Conservation (phyloP, 176 grass and related monocot genomes). For the Bolboschoenus planiculmis region DNA sequence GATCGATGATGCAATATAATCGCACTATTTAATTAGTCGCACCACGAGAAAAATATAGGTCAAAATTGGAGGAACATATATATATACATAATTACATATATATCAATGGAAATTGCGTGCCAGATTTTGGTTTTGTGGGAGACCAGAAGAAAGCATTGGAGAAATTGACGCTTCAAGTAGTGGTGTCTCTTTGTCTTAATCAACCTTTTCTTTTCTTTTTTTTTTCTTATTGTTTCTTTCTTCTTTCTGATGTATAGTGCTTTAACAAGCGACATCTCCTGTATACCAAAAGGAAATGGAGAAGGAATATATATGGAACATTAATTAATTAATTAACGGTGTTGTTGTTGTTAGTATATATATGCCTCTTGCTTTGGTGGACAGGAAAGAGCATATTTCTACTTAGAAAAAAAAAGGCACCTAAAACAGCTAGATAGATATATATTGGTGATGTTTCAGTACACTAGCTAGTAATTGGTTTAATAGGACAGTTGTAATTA, state of each 20-base stretch:
- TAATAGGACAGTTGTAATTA: too few relatives aligned
- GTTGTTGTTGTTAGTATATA: not conserved
- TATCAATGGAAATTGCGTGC: constrained; percentile 10
- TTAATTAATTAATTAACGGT: not conserved
- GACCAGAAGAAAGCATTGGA: not conserved
- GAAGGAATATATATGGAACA: not conserved
- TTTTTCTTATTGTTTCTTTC: not conserved
- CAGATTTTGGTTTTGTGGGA: constrained; percentile 23
- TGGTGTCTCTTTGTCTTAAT: constrained; percentile 13
- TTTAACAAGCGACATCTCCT: not conserved
- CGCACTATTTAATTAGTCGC: not conserved
- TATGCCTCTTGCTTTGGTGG: not conserved
- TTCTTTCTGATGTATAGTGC: not conserved
- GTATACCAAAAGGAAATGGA: not conserved
- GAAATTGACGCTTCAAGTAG: constrained; percentile 15
- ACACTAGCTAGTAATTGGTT: too few relatives aligned
- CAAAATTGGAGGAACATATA: constrained; percentile 16
- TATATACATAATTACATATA: too few relatives aligned
- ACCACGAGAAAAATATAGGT: constrained; percentile 5
- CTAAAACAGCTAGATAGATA: not conserved
- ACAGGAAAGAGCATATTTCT: not conserved
- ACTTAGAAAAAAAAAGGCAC: not conserved
- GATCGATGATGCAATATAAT: constrained; percentile 7
- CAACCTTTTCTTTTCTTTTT: not conserved
- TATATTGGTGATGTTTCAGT: too few relatives aligned